Base-by-base conservation (phyloP, 2,329 filamentous ascomycete species). In the Ceratocystis destructans region DNA sequence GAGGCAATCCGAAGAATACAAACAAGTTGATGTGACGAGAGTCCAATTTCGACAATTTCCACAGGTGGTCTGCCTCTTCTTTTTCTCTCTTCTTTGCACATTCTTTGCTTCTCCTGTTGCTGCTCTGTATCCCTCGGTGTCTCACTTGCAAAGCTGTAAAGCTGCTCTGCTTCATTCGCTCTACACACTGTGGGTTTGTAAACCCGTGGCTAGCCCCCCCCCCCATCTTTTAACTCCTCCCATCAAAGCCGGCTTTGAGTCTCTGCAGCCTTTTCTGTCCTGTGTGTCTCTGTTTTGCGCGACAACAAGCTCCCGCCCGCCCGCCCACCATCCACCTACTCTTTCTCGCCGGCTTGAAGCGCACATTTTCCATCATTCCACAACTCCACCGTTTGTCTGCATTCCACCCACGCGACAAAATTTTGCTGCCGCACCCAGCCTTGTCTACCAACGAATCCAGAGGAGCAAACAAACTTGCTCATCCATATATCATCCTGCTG, bases 381-480 rank as follows among this genome's bases (percentile, higher is more conserved):
- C 12, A 31, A 20, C 22, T 48, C 20, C 10, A 63, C 2, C 44
- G 28, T 63, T 10, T 41, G 25, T 37, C 55, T 59, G 55, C 55
- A 59, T 59, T 59, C 55, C 28, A n/a, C 55, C 31, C 12, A 25
- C 55, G 8, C 25, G 33, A 37, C 20, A 33, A 37, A 59, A 20
- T 20, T 33, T 59, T 37, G 31, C 55, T 15, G 15, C 55, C 6
- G 15, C 28, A n/a, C 28, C 55, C 55, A 59, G 28, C 55, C 55
- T 59, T 59, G 25, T 20, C 55, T 25, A 20, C 55, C 31, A 59
- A 59, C 55, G 55, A 59, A 37, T 59, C 55, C 6, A 59, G 61
- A 8, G 8, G 3, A 53, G 48, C 48, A 53, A 53, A 25, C 48
- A 53, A 41, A 28, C 48, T 15, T 25, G 48, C 48, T 15, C 22